Evolutionary conservation across 805 yeast species (phyloP), one percentile per base, ranked within the genome.

Genomic region (Zygoascus bituminiphila): DNA sequence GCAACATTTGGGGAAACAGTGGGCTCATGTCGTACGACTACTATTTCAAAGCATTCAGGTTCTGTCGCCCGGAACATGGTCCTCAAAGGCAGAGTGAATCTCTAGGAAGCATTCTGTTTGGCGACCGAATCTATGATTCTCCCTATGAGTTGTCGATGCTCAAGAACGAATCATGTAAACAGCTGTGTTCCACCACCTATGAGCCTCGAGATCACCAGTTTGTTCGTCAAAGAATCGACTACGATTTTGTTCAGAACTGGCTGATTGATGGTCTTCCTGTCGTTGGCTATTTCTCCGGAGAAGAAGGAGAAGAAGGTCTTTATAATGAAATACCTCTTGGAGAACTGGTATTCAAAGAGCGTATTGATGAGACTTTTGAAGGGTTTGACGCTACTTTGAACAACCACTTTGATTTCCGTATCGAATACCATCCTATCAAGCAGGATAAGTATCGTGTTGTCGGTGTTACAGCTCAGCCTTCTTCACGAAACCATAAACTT

Each of bases 201-300:
- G 74, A 82, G 35, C 74, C 76, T 25, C 64, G 77, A 1, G 96
- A 88, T 61, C 75, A 86, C 2, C 72, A 74, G 4, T 89, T 91
- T 61, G 84, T 89, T 44, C 82, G 82, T 62, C 75, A 84, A 58
- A 77, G 84, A 59, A 84, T 93, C 56, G 74, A 81, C 55, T 87
- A 89, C 43, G 89, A 88, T 2, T 93, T 86, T 65, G 78, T 75
- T 61, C 86, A 87, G 66, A 91, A 91, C 64, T 91, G 98, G 98
- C 72, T 89, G 46, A 70, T 93, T 49, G 98, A 93, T 64, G 97
- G 97, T 1, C 77, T 93, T 57, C 98, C 98, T 9, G 95, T 88
- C 5, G 96, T 96, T 3, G 79, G 66, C n/a, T 49, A 46, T 44
- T 31, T 47, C 10, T 20, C 36, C 19, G 91, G 85, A 58, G 62